Percentiles rank a stretch among this genome's conserved stretches.
phyloP scores from a whole-genome alignment of 1,284 basidiomycete genomes.

The Ceratobasidium sp. region DNA sequence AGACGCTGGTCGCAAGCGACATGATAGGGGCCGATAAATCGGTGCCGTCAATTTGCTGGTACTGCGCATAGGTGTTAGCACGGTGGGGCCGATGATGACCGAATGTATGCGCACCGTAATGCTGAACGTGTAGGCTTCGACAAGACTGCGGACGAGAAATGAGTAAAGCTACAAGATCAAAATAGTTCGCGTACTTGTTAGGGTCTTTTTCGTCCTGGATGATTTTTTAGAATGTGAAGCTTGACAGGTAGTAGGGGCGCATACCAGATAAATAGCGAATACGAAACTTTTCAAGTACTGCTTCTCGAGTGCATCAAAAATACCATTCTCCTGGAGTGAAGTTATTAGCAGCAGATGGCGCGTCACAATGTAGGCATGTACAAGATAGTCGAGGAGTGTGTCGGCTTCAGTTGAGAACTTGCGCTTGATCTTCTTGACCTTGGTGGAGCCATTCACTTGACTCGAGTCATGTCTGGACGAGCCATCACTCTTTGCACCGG shows the following conservation, averaged over 20 bases:
- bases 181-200: slow-evolving; percentile 36
- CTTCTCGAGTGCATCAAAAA: slow-evolving; percentile 43
- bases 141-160: slow-evolving; percentile 29
- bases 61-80: slow-evolving; percentile 12
- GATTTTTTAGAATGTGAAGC: not conserved
- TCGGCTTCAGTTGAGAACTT: slow-evolving; percentile 43
- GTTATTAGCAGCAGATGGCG: not conserved
- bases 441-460: slow-evolving; percentile 36
- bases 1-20: slow-evolving; percentile 27
- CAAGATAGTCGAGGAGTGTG: slow-evolving; percentile 46
- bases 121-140: slow-evolving; percentile 43
- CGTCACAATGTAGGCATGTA: slow-evolving; percentile 12
- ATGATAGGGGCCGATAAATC: slow-evolving; percentile 32
- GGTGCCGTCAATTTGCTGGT: slow-evolving; percentile 36
- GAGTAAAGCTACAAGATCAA: not conserved
- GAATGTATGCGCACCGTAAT: slow-evolving; percentile 38
- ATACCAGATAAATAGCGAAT: slow-evolving; percentile 47
- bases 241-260: not conserved
- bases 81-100: no score
- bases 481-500: slow-evolving; percentile 11
- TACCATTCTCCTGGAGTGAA: slow-evolving; percentile 41
- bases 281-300: slow-evolving; percentile 43
- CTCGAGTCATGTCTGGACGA: not conserved
- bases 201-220: slow-evolving; percentile 41
- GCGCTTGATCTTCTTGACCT: slow-evolving; percentile 44